Evolutionary conservation across 2,329 filamentous ascomycete genomes (phyloP).

Genomic region (Ophiostoma piceae): DNA sequence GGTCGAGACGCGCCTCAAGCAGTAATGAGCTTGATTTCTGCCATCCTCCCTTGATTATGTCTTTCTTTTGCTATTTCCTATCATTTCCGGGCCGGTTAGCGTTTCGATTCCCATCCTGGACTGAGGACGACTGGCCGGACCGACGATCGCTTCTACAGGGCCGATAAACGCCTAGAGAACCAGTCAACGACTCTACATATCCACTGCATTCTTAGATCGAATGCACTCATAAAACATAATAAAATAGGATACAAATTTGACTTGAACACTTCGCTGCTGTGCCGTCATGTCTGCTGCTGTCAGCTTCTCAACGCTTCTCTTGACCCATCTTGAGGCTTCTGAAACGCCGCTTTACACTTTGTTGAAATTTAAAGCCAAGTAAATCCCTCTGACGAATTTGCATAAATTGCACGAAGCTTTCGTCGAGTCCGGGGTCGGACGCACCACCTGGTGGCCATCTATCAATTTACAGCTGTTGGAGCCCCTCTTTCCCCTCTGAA

Average conservation of each 20-base stretch:
- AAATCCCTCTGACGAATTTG: too few species aligned
- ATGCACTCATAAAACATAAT: not conserved
- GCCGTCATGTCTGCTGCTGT: not conserved
- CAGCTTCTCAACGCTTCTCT: not conserved
- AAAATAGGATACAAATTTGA: not conserved
- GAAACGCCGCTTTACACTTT: too few species aligned
- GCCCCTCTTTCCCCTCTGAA: constrained; percentile 8
- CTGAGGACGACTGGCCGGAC: not conserved
- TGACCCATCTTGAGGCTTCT: not conserved
- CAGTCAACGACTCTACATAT: not conserved
- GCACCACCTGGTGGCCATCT: too few species aligned
- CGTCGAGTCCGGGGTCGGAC: not conserved
- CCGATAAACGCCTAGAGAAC: not conserved
- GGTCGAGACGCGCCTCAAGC: constrained; percentile 62
- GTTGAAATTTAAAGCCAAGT: too few species aligned
- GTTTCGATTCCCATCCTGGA: not conserved
- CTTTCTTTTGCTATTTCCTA: not conserved
- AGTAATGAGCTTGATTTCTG: not conserved
- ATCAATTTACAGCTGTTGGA: not conserved
- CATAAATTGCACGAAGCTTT: not conserved
- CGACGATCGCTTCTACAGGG: not conserved
- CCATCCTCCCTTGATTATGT: too few species aligned
- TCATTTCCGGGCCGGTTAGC: not conserved
- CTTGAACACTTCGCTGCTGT: not conserved
- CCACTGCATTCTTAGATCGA: not conserved